Evolutionary conservation across 352 stramenopile genomes (phyloP).

Genomic region (Pythium brassicae): DNA sequence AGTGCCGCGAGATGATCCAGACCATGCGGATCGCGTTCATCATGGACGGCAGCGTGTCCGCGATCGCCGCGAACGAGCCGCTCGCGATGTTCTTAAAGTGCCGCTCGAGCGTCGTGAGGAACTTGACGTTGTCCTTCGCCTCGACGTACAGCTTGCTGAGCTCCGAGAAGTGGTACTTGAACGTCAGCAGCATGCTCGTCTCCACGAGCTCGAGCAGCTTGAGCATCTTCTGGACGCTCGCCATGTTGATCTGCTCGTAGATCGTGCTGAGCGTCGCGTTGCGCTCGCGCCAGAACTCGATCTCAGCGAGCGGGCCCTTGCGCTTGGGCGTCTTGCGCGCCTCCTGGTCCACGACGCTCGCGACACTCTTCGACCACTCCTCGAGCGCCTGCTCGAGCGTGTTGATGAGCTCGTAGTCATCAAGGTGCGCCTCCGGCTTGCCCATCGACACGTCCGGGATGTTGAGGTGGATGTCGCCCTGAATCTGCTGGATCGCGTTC

Average conservation of each 20-base stretch:
- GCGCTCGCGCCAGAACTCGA: conserved; percentile 95
- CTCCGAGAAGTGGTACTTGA: conserved; percentile 94
- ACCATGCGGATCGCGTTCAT: conserved; percentile 97
- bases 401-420: conserved; percentile 86
- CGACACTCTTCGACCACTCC: conserved; percentile 91
- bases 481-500: conserved; percentile 92
- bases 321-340: conserved; percentile 80
- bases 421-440: conserved; percentile 79
- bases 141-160: conserved; percentile 94
- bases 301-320: conserved; percentile 91
- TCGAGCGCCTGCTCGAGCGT: conserved; percentile 90
- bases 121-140: conserved; percentile 96
- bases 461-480: conserved; percentile 91
- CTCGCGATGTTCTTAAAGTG: conserved; percentile 95
- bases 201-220: conserved; percentile 91
- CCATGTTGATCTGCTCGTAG: conserved; percentile 95
- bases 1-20: conserved; percentile 97
- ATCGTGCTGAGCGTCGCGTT: conserved; percentile 93
- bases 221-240: conserved; percentile 94
- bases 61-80: conserved; percentile 89
- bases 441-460: conserved; percentile 91
- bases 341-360: conserved; percentile 89
- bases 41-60: conserved; percentile 93
- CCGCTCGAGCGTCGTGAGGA: conserved; percentile 93
- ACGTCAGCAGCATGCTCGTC: conserved; percentile 86